phyloP scores from a whole-genome alignment of 805 yeast species.

The Sporopachydermia lactativora region DNA sequence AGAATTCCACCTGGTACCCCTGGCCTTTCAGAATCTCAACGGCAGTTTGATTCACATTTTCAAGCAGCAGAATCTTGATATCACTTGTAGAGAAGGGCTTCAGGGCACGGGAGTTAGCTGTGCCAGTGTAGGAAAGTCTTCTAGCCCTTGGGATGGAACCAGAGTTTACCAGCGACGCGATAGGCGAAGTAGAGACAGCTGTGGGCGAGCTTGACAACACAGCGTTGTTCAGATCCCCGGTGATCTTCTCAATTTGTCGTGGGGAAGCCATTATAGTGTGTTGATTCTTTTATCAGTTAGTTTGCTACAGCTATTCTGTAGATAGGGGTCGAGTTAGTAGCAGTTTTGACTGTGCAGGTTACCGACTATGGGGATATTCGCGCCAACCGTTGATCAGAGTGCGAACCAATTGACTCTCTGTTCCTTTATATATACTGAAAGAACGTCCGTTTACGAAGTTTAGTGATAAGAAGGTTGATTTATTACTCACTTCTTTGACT shows the following conservation, averaged over 20 bases:
- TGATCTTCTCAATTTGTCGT: not conserved
- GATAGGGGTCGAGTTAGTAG: too few relatives aligned
- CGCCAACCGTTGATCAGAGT: too few relatives aligned
- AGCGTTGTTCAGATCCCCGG: slow-evolving; percentile 1
- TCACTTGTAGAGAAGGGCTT: slow-evolving; percentile 96
- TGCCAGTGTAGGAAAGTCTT: slow-evolving; percentile 26
- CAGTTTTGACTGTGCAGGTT: too few relatives aligned
- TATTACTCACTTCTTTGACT: too few relatives aligned
- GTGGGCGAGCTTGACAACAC: slow-evolving; percentile 42
- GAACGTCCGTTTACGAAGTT: too few relatives aligned
- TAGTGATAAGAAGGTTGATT: too few relatives aligned
- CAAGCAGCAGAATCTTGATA: slow-evolving; percentile 78
- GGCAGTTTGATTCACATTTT: slow-evolving; percentile 90
- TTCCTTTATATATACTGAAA: too few relatives aligned
- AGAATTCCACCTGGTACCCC: slow-evolving; percentile 95
- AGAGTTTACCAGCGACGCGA: slow-evolving; percentile 44
- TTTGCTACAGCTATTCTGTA: too few relatives aligned
- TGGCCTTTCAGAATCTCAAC: slow-evolving; percentile 70
- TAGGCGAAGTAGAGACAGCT: slow-evolving; percentile 74
- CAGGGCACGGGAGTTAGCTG: slow-evolving; percentile 50
- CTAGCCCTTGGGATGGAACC: slow-evolving; percentile 29
- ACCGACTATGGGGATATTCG: too few relatives aligned
- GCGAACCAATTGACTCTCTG: too few relatives aligned
- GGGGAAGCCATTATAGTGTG: not conserved
- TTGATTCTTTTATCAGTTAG: too few relatives aligned